Evolutionary conservation across 768 basidiomycete species (phyloP), one percentile per base, ranked within the genome.

Genomic region (Agaricus subrufescens): DNA sequence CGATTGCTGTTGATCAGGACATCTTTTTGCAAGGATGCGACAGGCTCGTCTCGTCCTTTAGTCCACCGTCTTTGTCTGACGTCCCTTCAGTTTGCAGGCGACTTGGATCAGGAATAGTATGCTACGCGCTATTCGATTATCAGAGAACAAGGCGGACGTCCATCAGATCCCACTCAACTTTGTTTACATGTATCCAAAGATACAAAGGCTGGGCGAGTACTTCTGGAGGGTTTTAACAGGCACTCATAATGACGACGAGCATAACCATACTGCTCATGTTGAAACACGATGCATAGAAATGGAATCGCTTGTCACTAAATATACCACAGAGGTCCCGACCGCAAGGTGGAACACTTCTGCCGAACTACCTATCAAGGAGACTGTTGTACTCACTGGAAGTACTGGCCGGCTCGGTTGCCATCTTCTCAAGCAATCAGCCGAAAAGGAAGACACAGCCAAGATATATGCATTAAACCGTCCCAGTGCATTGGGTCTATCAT

Each of bases 21-120:
- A 49, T 79, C 26, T 77, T 77, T 57, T 67, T 69, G 44, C 59
- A 70, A 40, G 75, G 77, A 6, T 73, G 73, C 52, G 76, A 76
- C 50, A 73, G 73, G 72, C 72, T 30, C 10, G 52, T 49, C 37
- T 46, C 11, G 23, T 8, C n/a, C 25, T 25, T 9, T 12, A 10
- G 29, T 26, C 4, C 52, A 45, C 12, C n/a, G 27, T 15, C 30
- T 34, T 23, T 19, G 27, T 43, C n/a, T 47, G 34, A 47, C 26
- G 12, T 50, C 12, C 40, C 47, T 26, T 47, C 23, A 79, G 79
- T 52, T 47, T 77, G 4, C 69, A 73, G 58, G 73, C 71, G 19
- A 75, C 73, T 0, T 73, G 70, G 63, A 73, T 77, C 29, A 72
- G 75, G 2, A 71, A 75, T 48, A 63, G 68, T 15, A 60, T 80